Base-by-base conservation (phyloP, 148 eudicot species). In the Silene uniflora region DNA sequence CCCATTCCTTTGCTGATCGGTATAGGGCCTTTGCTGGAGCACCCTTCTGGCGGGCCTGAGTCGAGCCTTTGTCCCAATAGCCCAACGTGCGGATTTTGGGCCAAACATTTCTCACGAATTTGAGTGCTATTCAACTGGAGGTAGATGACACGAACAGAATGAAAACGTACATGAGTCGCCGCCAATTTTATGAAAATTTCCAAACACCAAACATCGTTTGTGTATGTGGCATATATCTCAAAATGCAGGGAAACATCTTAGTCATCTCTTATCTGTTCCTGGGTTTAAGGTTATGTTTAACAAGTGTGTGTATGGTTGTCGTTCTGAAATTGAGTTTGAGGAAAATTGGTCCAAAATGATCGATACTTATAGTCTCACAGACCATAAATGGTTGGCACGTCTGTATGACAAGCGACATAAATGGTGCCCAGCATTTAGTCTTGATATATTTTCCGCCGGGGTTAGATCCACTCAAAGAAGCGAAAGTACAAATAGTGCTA, bases 191-290 rank as follows among this genome's bases (percentile, higher is more conserved):
- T n/a, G n/a, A n/a, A n/a, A n/a, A 65, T 65, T 65, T 32, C 39
- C 69, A 16, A 65, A 65, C 69, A 29, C 32, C 32, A 29, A 29
- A 29, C 32, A 29, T 29, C 32, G 17, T 18, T 29, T 65, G 12
- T 65, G 69, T 65, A 65, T 42, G 72, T 68, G 72, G 72, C 55
- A 68, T 46, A 12, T 46, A 68, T 68, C 55, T 7, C 3, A 68
- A 46, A 68, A 68, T 46, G 56, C 55, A 1, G 72, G 25, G 2
- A 42, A 39, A 35, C 70, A 67, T 67, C 70, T 67, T 10, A 67
- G 70, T 44, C 70, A 32, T 11, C 49, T 29, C 18, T 68, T 18
- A 2, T 42, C 72, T 4, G 46, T 68, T 68, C 55, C 54, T 1
- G 55, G 72, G 11, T 68, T 42, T 22, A 68, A 68, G 13, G 27